Base-by-base conservation (phyloP, 2,329 filamentous ascomycete genomes). In the Fusarium brachygibbosum region DNA sequence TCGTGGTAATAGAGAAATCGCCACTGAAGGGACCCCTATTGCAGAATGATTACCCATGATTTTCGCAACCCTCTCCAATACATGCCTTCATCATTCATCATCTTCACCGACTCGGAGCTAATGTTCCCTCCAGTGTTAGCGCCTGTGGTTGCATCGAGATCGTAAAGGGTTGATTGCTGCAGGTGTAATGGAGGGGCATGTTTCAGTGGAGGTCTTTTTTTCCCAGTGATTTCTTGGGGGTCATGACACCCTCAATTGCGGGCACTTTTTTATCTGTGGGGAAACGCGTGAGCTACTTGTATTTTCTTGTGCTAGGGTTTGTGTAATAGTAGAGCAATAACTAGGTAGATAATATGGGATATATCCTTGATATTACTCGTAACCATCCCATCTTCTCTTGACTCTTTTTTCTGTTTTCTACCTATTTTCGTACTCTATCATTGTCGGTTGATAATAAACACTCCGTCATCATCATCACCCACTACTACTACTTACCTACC, bases 231-330 rank as follows among this genome's bases (percentile, higher is more conserved):
- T 4, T 25, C 23, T 63, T 61, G 60, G 61, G 62, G 58, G 63
- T 68, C 67, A 70, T 62, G 57, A 38, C 55, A 61, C 55, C 66
- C 60, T 69, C 46, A 40, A 49, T 16, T 44, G 23, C 23, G 17
- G 63, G 54, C 61, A 57, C 64, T 25, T 25, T 61, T 61, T 61
- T 55, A 60, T 72, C 70, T 58, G 72, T 74, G 70, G 72, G 69
- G 72, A 74, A 74, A 72, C 66, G 72, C 72, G 70, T 74, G 72
- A 73, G 72, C 58, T 71, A 35, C 25, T 28, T 29, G 29, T 10
- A 29, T 29, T 59, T 57, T 59, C 53, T 49, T 35, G 60, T 63
- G 58, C 60, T 63, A 63, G 58, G 44, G 45, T 38, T 44, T 44
- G 28, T 49, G 53, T 38, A 19, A 32, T 31, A 44, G 38, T 10